These are phyloP conservation scores for Hymenoscyphus fructigenus DNA, from an alignment of 2,329 filamentous ascomycete genomes.

Conservation along the genomic window DNA sequence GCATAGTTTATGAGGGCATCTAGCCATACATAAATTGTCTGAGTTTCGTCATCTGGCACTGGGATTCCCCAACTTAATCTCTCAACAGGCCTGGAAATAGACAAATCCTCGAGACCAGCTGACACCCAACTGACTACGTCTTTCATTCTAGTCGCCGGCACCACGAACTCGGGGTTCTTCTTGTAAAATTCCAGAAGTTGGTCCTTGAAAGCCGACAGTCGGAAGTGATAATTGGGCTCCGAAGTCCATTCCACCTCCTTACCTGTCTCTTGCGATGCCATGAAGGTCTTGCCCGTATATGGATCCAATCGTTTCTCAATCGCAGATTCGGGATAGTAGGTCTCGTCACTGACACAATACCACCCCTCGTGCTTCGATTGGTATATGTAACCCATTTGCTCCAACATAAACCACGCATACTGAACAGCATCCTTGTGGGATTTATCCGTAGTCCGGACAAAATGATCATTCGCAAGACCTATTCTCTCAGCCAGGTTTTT, in stretches of 20 bases:
- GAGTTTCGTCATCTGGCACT: slow-evolving; percentile 78
- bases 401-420: slow-evolving; percentile 82
- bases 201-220: slow-evolving; percentile 79
- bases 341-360: slow-evolving; percentile 97
- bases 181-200: slow-evolving; percentile 76
- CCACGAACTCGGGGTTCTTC: slow-evolving; percentile 74
- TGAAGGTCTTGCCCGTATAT: slow-evolving; percentile 76
- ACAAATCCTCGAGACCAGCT: slow-evolving; percentile 79
- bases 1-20: slow-evolving; percentile 95
- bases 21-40: slow-evolving; percentile 98
- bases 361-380: slow-evolving; percentile 85
- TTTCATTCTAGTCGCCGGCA: slow-evolving; percentile 70
- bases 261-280: slow-evolving; percentile 82
- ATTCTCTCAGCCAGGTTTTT: slow-evolving; percentile 68
- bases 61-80: slow-evolving; percentile 84
- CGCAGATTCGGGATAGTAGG: slow-evolving; percentile 80
- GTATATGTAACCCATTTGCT: slow-evolving; percentile 77
- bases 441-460: slow-evolving; percentile 86
- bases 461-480: slow-evolving; percentile 75
- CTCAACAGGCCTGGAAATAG: slow-evolving; percentile 77
- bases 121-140: slow-evolving; percentile 76
- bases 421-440: slow-evolving; percentile 82
- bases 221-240: slow-evolving; percentile 94
- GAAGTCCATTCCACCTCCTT: slow-evolving; percentile 94
- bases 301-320: slow-evolving; percentile 75